Evolutionary conservation across 345 rosid species (phyloP).

Genomic region (Murraya paniculata): DNA sequence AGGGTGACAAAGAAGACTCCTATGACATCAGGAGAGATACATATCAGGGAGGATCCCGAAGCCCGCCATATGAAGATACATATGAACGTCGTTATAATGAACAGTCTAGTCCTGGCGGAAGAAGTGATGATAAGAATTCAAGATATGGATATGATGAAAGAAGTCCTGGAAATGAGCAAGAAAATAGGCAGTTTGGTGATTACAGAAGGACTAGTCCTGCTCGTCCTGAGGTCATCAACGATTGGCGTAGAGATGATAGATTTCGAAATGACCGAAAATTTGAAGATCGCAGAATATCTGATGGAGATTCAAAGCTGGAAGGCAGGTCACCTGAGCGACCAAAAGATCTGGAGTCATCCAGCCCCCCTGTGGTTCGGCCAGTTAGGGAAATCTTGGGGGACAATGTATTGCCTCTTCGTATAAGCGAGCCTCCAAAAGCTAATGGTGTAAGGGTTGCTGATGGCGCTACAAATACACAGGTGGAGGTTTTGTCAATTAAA

Average conservation of each 20-base stretch:
- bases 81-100: slow-evolving; percentile 69
- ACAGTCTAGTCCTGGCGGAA: slow-evolving; percentile 84
- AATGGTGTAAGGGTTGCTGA: slow-evolving; percentile 50
- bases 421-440: slow-evolving; percentile 85
- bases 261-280: slow-evolving; percentile 65
- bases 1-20: slow-evolving; percentile 75
- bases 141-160: slow-evolving; percentile 48
- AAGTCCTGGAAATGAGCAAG: slow-evolving; percentile 76
- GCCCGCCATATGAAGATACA: slow-evolving; percentile 74
- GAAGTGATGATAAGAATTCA: slow-evolving; percentile 48
- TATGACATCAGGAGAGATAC: slow-evolving; percentile 47
- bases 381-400: slow-evolving; percentile 94
- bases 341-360: slow-evolving; percentile 57
- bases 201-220: slow-evolving; percentile 62
- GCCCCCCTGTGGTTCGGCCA: slow-evolving; percentile 82
- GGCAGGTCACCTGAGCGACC: slow-evolving; percentile 73
- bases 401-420: slow-evolving; percentile 70
- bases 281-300: slow-evolving; percentile 52
- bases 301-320: slow-evolving; percentile 54
- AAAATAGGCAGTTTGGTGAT: slow-evolving; percentile 48
- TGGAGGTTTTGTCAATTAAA: slow-evolving; percentile 25
- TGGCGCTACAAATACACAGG: slow-evolving; percentile 56
- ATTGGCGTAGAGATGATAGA: slow-evolving; percentile 94
- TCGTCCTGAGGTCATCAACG: slow-evolving; percentile 74
- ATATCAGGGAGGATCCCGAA: slow-evolving; percentile 73